These are phyloP conservation scores for Harringtonia lauricola DNA, from an alignment of 2,329 filamentous ascomycete species.

Conservation along the genomic window DNA sequence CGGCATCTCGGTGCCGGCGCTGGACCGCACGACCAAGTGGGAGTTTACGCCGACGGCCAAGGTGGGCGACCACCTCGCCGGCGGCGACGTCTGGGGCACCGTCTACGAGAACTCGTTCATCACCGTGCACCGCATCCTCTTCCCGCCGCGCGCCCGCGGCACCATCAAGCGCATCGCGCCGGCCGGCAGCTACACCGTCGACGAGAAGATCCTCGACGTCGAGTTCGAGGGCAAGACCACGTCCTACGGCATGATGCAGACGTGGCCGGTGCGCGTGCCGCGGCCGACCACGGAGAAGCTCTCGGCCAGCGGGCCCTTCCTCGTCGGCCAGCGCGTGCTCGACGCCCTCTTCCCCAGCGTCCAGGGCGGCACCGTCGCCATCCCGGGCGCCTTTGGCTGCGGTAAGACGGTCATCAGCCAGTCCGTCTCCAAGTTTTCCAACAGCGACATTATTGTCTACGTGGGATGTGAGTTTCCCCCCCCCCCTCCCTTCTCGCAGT, in stretches of 20 bases:
- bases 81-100: constrained; percentile 89
- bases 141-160: constrained; percentile 81
- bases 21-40: constrained; percentile 91
- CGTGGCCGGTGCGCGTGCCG: constrained; percentile 94
- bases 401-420: constrained; percentile 99
- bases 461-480: constrained; percentile 58
- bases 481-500: background rate
- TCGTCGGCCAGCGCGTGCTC: constrained; percentile 93
- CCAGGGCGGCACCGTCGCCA: constrained; percentile 93
- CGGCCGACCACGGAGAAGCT: constrained; percentile 88
- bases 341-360: constrained; percentile 95
- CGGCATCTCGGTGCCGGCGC: constrained; percentile 75
- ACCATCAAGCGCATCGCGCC: constrained; percentile 84
- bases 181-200: constrained; percentile 89
- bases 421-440: constrained; percentile 98
- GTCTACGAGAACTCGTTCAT: constrained; percentile 96
- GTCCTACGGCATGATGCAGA: constrained; percentile 96
- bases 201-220: constrained; percentile 85
- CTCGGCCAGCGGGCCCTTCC: constrained; percentile 77
- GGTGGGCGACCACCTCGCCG: constrained; percentile 93
- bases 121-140: constrained; percentile 82
- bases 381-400: constrained; percentile 95
- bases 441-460: constrained; percentile 98
- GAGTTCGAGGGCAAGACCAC: constrained; percentile 96
- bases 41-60: constrained; percentile 87